Evolutionary conservation across 2,329 filamentous ascomycete genomes (phyloP), one percentile per base, ranked within the genome.

Genomic region (Phyllosticta ampelicida): DNA sequence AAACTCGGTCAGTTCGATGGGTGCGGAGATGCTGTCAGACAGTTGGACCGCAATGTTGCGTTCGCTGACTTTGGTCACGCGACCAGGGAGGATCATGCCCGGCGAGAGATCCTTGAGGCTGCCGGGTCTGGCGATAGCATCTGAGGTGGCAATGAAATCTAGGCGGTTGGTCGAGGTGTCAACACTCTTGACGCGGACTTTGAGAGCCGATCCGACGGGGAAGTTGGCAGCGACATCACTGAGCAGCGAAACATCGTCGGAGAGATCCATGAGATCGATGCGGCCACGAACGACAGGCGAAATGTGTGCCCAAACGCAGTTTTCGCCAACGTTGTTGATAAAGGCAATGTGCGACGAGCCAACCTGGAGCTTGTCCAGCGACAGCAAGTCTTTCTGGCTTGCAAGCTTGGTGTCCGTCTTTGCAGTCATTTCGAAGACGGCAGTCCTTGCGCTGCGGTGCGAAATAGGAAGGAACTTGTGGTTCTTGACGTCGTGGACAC

Each of bases 401-500:
- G 77, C 75, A 55, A 82, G 86, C 30, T 83, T 80, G 30, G 26
- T 51, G 16, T 44, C 36, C n/a, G 58, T 48, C 73, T 91, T 96
- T 3, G 87, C 82, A 3, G 91, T 94, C 55, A 97, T 80, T 70
- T 99, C 94, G 60, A 92, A 87, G 1, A 96, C 86, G 0, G 83
- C 77, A 51, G 86, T 85, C 70, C 90, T 91, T 58, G 84, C 85
- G 53, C 85, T 84, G 56, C 90, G 83, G 73, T 97, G 92, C 44
- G 87, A 88, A 66, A 99, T 89, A 2, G 94, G 91, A 49, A 99
- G 78, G 75, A 96, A 99, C 51, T 87, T 85, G 72, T 96, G 89
- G 65, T 89, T 95, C 63, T 87, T 86, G 54, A 90, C 88, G 73
- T 96, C 90, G 68, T 97, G 92, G 29, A 95, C 80, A 62, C 91